Base-by-base conservation (phyloP, 164 flowering plant genomes). In the Dillenia suffruticosa region DNA sequence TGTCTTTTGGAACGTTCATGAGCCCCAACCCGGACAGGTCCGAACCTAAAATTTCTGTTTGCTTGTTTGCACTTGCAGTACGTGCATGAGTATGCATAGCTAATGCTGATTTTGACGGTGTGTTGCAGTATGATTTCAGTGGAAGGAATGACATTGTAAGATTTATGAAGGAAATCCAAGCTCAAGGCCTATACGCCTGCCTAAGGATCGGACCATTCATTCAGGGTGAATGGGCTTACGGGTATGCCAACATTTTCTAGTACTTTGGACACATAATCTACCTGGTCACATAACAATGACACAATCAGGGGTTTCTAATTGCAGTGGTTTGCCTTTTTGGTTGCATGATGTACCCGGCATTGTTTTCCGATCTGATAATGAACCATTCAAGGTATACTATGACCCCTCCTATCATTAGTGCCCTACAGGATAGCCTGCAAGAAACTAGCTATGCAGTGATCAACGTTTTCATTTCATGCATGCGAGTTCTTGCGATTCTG, bases 281-380 rank as follows among this genome's bases (percentile, higher is more conserved):
- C 40, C 40, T 0, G 40, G 40, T 32, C 40, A 32, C 40, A 32
- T 32, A 5, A 32, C 6, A 32, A 32, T 32, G 40, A 32, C 40
- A 32, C 40, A 32, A 32, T 32, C 40, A 32, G 40, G 5, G 40
- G 0, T 32, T 32, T 32, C 40, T 5, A 32, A 6, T 12, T 76
- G 76, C 84, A 93, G 98, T 26, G 98, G 96, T 2, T 54, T 90
- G 0, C 97, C 98, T 1, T 72, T 87, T 67, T 93, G 98, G 97
- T 68, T 93, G 72, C 92, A 76, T 59, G 86, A 88, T 53, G 66
- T 90, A n/a, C 89, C 87, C 0, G 84, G 77, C 66, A 86, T 90
- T 51, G 74, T 76, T 12, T 93, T 59, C 63, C 81, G 98, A 58
- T 65, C 90, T 0, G 87, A 93, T 64, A 93, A 93, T 60, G 83